These are phyloP conservation scores for Neoscytalidium dimidiatum DNA, from an alignment of 2,329 filamentous ascomycete species.

Conservation along the genomic window DNA sequence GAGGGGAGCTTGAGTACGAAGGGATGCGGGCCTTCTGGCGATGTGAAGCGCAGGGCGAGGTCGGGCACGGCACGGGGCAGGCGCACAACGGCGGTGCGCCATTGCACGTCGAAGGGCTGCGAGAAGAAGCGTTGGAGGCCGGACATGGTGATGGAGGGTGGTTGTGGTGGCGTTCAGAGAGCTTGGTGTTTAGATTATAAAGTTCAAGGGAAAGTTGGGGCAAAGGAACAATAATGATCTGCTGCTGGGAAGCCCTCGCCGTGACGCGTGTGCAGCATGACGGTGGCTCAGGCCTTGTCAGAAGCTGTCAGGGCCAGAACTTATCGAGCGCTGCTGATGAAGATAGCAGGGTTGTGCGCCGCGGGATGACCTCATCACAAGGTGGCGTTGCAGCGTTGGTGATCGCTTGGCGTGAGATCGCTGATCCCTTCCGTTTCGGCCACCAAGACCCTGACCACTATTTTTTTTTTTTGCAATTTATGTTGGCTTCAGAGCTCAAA, in stretches of 20 bases:
- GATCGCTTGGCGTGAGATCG: not conserved
- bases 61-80: conserved; percentile 40
- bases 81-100: conserved; percentile 40
- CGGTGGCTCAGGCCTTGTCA: not conserved
- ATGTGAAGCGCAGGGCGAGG: conserved; percentile 40
- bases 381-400: not conserved
- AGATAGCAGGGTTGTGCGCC: not conserved
- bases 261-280: too few relatives aligned
- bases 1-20: conserved; percentile 44
- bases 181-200: not conserved
- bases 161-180: not conserved
- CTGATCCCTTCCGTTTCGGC: not conserved
- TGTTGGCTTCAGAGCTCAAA: too few relatives aligned
- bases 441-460: too few relatives aligned
- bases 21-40: conserved; percentile 44
- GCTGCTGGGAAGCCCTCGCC: not conserved
- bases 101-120: conserved; percentile 38
- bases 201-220: not conserved
- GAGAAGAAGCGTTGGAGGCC: conserved; percentile 32
- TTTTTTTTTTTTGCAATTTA: too few relatives aligned
- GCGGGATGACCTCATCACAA: not conserved
- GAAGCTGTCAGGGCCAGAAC: not conserved
- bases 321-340: not conserved
- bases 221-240: not conserved
- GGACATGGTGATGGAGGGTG: conserved; percentile 1